Evolutionary conservation across 2,329 filamentous ascomycete species (phyloP), one percentile per base, ranked within the genome.

Genomic region (Rhinocladiella mackenziei): DNA sequence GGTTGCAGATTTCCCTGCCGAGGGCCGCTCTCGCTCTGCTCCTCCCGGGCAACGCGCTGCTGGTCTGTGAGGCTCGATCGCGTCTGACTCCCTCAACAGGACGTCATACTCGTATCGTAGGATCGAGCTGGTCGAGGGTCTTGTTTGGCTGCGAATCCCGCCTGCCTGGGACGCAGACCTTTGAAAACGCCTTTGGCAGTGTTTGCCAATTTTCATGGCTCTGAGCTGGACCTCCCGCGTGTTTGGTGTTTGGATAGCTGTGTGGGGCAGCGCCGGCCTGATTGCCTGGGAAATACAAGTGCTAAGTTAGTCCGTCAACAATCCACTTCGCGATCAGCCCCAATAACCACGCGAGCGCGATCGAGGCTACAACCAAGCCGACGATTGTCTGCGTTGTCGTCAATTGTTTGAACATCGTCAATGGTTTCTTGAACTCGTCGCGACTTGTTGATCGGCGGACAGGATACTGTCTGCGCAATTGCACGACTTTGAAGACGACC

Each of bases 291-390:
- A 35, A 35, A 35, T 22, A 19, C n/a, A n/a, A n/a, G n/a, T n/a
- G n/a, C n/a, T n/a, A n/a, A n/a, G n/a, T n/a, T n/a, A 48, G 44
- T 48, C 11, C 45, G 45, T 48, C 45, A 48, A 48, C 39, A 43
- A 37, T 28, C n/a, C 32, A 23, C n/a, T 19, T 30, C 36, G 23
- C 25, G 36, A 29, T n/a, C n/a, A n/a, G n/a, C n/a, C n/a, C n/a
- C n/a, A n/a, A n/a, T n/a, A n/a, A n/a, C n/a, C n/a, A n/a, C 23
- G n/a, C n/a, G n/a, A n/a, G n/a, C n/a, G n/a, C n/a, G n/a, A n/a
- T n/a, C n/a, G n/a, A n/a, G n/a, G n/a, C n/a, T n/a, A n/a, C n/a
- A n/a, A n/a, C n/a, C n/a, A n/a, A n/a, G n/a, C n/a, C n/a, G n/a
- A n/a, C n/a, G n/a, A n/a, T n/a, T n/a, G n/a, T n/a, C n/a, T n/a